These are phyloP conservation scores for Flaveria robusta DNA, from an alignment of 129 eudicot species.

Conservation along the genomic window DNA sequence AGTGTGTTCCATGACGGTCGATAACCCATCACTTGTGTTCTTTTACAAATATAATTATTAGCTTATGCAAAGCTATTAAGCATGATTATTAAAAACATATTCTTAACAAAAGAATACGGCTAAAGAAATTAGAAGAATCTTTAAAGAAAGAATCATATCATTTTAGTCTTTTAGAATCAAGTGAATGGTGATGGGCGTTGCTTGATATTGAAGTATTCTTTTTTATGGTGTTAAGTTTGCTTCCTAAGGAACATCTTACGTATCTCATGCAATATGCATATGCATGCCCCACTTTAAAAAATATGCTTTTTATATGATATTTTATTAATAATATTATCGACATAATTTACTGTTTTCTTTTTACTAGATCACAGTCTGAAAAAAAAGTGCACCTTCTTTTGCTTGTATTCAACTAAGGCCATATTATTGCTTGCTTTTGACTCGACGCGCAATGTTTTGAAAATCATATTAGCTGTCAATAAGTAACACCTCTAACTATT, in stretches of 20 bases:
- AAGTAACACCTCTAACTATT: neutral
- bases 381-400: slow-evolving; percentile 15
- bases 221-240: slow-evolving; percentile 27
- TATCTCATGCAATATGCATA: slow-evolving; percentile 33
- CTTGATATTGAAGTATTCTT: slow-evolving; percentile 44
- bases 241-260: slow-evolving; percentile 40
- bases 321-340: neutral
- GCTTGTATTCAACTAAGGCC: neutral
- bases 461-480: neutral
- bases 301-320: slow-evolving; percentile 15
- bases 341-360: neutral
- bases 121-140: slow-evolving; percentile 28
- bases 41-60: no score
- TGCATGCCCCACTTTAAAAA: slow-evolving; percentile 35
- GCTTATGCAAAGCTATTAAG: neutral
- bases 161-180: slow-evolving; percentile 33
- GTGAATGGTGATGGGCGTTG: slow-evolving; percentile 43
- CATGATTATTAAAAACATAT: slow-evolving; percentile 6
- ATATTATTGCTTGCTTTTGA: slow-evolving; percentile 4
- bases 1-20: no score
- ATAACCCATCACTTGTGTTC: no score
- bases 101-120: slow-evolving; percentile 12
- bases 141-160: slow-evolving; percentile 39
- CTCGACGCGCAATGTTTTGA: neutral
- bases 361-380: neutral